phyloP scores from a whole-genome alignment of 2,329 filamentous ascomycete species.

The Didymosphaeria variabile region DNA sequence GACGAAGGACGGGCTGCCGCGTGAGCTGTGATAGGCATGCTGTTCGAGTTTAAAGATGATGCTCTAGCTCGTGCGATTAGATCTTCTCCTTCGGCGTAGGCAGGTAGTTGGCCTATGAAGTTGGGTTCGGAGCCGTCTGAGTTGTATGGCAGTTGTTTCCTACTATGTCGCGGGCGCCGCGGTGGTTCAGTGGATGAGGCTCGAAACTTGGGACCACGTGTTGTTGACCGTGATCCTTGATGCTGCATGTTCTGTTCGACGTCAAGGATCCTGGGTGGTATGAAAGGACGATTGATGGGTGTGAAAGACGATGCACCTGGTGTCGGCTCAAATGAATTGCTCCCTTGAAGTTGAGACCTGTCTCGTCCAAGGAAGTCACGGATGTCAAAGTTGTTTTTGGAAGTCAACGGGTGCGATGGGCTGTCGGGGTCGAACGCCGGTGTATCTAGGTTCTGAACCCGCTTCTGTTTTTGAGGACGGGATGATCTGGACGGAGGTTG shows the following conservation, averaged over 20 bases:
- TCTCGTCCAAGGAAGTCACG: conserved; percentile 31
- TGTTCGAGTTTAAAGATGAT: neutral
- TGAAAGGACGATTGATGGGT: conserved; percentile 18
- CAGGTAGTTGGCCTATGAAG: conserved; percentile 19
- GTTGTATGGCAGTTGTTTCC: neutral
- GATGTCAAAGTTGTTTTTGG: conserved; percentile 36
- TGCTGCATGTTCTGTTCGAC: neutral
- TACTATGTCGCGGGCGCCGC: neutral
- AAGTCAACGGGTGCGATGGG: neutral
- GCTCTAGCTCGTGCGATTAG: neutral
- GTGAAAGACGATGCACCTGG: conserved; percentile 18
- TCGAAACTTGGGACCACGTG: neutral
- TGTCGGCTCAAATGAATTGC: neutral
- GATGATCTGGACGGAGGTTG: conserved; percentile 2
- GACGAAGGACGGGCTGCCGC: neutral
- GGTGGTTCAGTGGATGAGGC: conserved; percentile 12
- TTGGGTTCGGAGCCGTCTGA: neutral
- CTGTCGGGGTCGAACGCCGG: conserved; percentile 6
- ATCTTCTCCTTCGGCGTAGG: conserved; percentile 15
- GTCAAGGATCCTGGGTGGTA: neutral
- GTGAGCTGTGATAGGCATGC: neutral
- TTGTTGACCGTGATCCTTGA: neutral
- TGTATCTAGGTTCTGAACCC: neutral
- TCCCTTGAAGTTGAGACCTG: conserved; percentile 2
- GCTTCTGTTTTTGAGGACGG: conserved; percentile 19